These are phyloP conservation scores for Aspergillus piperis DNA, from an alignment of 2,329 filamentous ascomycete species.

Conservation along the genomic window DNA sequence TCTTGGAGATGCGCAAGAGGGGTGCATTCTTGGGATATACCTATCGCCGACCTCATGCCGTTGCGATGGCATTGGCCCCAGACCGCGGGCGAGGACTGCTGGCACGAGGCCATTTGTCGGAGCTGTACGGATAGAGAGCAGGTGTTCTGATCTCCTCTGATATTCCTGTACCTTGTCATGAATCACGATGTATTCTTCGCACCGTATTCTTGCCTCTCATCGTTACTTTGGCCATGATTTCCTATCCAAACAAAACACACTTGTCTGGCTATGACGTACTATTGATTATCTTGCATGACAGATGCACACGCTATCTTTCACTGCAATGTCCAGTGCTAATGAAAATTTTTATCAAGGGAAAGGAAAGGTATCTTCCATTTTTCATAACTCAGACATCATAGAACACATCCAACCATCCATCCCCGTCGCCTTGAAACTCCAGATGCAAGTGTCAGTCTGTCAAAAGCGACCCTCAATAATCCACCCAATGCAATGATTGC, in stretches of 20 bases:
- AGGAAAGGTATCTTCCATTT: background rate
- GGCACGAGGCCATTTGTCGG: slow-evolving; percentile 25
- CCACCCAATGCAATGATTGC: background rate
- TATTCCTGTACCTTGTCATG: background rate
- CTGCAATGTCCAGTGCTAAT: background rate
- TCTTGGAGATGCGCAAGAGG: slow-evolving; percentile 77
- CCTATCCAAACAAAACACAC: background rate
- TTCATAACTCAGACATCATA: background rate
- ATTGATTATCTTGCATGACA: background rate
- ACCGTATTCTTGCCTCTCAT: slow-evolving; percentile 15
- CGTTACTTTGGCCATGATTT: background rate
- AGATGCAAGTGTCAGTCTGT: no score
- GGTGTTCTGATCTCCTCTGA: background rate
- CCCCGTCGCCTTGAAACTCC: background rate
- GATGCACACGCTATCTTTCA: background rate
- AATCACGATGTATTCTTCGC: slow-evolving; percentile 8
- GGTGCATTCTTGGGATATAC: slow-evolving; percentile 89
- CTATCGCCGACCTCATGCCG: slow-evolving; percentile 59
- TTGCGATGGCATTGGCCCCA: slow-evolving; percentile 35
- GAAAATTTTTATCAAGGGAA: background rate
- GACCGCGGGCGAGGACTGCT: slow-evolving; percentile 35
- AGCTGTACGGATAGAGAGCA: slow-evolving; percentile 25
- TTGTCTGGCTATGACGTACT: background rate
- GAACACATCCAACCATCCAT: background rate
- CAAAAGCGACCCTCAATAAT: background rate